phyloP scores from a whole-genome alignment of 2,329 filamentous ascomycete genomes.

The Paracamarosporium sp. region DNA sequence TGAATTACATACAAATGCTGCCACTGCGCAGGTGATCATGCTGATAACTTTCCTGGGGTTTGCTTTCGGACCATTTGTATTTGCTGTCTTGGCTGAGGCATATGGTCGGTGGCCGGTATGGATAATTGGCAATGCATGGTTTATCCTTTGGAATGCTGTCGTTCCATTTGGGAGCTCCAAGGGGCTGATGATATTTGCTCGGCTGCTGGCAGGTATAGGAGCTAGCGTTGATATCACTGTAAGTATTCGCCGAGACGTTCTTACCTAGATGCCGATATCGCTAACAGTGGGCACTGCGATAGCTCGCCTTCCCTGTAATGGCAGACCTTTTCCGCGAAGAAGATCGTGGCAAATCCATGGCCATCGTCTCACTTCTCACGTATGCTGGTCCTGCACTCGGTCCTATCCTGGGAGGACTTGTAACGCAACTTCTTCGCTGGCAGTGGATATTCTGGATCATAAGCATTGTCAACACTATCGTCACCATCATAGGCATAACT shows the following conservation, averaged over 20 bases:
- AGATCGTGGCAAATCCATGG: slow-evolving; percentile 20
- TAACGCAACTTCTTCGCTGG: slow-evolving; percentile 25
- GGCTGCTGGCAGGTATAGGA: slow-evolving; percentile 18
- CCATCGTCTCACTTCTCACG: slow-evolving; percentile 16
- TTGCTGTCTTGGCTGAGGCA: slow-evolving; percentile 15
- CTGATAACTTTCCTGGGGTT: slow-evolving; percentile 21
- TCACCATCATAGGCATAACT: slow-evolving; percentile 34
- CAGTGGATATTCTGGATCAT: slow-evolving; percentile 34
- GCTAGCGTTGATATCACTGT: slow-evolving; percentile 20
- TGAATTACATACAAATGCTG: slow-evolving; percentile 15
- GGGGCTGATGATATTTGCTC: slow-evolving; percentile 14
- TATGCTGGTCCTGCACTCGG: slow-evolving; percentile 20
- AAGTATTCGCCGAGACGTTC: background rate
- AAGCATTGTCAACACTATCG: slow-evolving; percentile 20
- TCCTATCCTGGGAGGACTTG: slow-evolving; percentile 30
- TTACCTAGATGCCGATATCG: background rate
- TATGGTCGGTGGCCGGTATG: slow-evolving; percentile 13
- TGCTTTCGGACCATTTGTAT: slow-evolving; percentile 17
- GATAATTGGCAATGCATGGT: slow-evolving; percentile 2
- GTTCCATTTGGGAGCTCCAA: slow-evolving; percentile 9
- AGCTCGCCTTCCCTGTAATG: slow-evolving; percentile 23
- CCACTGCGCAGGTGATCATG: slow-evolving; percentile 17
- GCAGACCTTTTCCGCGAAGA: slow-evolving; percentile 14
- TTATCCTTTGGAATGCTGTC: slow-evolving; percentile 20
- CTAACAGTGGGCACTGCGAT: background rate